A percentile compares a stretch with the other conserved stretches of the same genome.
phyloP scores from a whole-genome alignment of 2,329 filamentous ascomycete species.

The Fusarium sp. region DNA sequence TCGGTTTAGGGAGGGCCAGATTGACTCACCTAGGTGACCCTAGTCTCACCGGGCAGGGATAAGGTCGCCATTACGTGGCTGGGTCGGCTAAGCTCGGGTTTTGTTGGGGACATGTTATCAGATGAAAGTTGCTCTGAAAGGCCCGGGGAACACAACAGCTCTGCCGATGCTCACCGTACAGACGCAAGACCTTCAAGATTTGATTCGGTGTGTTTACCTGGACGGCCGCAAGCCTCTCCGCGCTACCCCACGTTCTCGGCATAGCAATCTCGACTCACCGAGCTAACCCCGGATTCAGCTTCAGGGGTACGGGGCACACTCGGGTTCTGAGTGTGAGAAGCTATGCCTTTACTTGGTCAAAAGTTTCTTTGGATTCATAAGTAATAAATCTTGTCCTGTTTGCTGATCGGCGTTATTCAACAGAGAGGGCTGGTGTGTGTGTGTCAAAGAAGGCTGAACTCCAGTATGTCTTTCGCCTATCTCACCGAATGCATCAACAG shows the following conservation, averaged over 20 bases:
- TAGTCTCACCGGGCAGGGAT: background rate
- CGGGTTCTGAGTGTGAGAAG: background rate
- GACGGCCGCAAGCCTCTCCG: background rate
- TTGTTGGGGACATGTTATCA: slow-evolving; percentile 15
- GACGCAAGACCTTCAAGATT: background rate
- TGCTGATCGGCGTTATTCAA: background rate
- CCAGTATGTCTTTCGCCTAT: background rate
- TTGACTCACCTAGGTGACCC: slow-evolving; percentile 37
- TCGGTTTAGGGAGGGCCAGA: slow-evolving; percentile 24
- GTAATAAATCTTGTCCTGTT: background rate
- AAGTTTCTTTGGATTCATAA: background rate
- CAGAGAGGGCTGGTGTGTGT: background rate
- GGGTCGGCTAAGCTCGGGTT: slow-evolving; percentile 33
- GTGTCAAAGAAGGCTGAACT: background rate
- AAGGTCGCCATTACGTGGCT: slow-evolving; percentile 14
- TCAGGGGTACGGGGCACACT: slow-evolving; percentile 22
- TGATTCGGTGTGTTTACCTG: background rate
- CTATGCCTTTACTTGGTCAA: background rate
- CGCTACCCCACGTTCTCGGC: slow-evolving; percentile 18
- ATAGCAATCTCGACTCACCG: slow-evolving; percentile 28
- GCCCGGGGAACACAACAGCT: background rate
- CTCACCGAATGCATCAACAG: background rate
- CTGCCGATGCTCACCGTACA: background rate
- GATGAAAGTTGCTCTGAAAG: background rate
- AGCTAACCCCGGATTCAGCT: slow-evolving; percentile 35